phyloP scores from a whole-genome alignment of 345 rosid genomes.

The Streptanthus diversifolius region DNA sequence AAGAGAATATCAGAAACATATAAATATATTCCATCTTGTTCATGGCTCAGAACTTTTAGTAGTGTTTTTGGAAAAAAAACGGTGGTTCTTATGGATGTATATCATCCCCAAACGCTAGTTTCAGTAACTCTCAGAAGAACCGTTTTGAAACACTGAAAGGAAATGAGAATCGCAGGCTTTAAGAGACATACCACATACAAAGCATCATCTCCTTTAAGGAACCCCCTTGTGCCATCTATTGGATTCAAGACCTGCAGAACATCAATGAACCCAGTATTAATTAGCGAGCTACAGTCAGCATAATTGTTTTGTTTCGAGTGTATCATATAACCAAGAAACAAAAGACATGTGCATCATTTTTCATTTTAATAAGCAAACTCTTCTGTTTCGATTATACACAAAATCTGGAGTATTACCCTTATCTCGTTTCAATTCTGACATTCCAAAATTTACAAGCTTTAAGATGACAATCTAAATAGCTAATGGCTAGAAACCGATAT shows the following conservation, averaged over 20 bases:
- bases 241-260: conserved; percentile 77
- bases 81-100: neutral
- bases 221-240: conserved; percentile 85
- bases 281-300: neutral
- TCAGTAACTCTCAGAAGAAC: neutral
- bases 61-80: neutral
- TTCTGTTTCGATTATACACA: neutral
- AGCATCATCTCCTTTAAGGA: conserved; percentile 69
- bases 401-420: neutral
- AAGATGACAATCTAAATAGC: neutral
- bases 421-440: neutral
- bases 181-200: conserved; percentile 66
- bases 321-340: neutral
- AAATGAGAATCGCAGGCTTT: neutral
- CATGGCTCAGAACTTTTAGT: neutral
- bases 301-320: neutral
- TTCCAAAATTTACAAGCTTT: conserved; percentile 2
- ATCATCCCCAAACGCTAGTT: neutral
- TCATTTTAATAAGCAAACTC: neutral
- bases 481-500: neutral
- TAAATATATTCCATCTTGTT: neutral
- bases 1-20: conserved; percentile 1
- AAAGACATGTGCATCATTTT: neutral
- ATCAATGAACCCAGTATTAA: neutral
- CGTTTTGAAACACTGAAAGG: neutral